Conservation (phyloP, 768 basidiomycete species). For the Boletus reticulatus region DNA sequence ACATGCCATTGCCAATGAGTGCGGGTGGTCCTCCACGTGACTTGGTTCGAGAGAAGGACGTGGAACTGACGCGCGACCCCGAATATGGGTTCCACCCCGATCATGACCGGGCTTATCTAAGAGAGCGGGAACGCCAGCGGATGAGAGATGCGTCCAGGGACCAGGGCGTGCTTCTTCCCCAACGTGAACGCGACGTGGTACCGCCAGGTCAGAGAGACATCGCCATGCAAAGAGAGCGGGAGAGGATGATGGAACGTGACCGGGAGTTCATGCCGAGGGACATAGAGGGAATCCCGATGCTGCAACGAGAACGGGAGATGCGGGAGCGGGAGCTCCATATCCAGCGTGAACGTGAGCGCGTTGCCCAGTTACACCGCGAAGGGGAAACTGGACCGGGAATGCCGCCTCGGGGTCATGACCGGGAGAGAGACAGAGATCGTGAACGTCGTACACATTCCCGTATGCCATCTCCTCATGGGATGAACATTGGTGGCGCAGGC, state of each 20-base stretch:
- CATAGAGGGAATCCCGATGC: slow-evolving; percentile 19
- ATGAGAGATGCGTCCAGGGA: slow-evolving; percentile 19
- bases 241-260: slow-evolving; percentile 24
- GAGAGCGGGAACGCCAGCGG: slow-evolving; percentile 25
- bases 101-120: slow-evolving; percentile 22
- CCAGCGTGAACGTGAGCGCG: slow-evolving; percentile 27
- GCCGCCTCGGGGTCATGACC: slow-evolving; percentile 24
- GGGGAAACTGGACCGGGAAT: slow-evolving; percentile 25
- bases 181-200: slow-evolving; percentile 24
- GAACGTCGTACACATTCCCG: slow-evolving; percentile 28
- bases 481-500: slow-evolving; percentile 5
- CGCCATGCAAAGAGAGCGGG: slow-evolving; percentile 25
- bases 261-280: slow-evolving; percentile 23
- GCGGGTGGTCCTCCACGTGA: slow-evolving; percentile 24
- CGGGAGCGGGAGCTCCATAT: slow-evolving; percentile 28
- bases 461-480: slow-evolving; percentile 26
- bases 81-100: slow-evolving; percentile 23
- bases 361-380: slow-evolving; percentile 20
- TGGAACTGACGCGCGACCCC: slow-evolving; percentile 23
- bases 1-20: slow-evolving; percentile 13
- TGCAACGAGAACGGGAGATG: slow-evolving; percentile 26
- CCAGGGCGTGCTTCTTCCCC: slow-evolving; percentile 16
- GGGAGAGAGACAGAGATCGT: slow-evolving; percentile 31
- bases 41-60: slow-evolving; percentile 21
- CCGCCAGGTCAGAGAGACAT: slow-evolving; percentile 18